phyloP scores from a whole-genome alignment of 2,329 filamentous ascomycete species.

The Myriangium duriaei region DNA sequence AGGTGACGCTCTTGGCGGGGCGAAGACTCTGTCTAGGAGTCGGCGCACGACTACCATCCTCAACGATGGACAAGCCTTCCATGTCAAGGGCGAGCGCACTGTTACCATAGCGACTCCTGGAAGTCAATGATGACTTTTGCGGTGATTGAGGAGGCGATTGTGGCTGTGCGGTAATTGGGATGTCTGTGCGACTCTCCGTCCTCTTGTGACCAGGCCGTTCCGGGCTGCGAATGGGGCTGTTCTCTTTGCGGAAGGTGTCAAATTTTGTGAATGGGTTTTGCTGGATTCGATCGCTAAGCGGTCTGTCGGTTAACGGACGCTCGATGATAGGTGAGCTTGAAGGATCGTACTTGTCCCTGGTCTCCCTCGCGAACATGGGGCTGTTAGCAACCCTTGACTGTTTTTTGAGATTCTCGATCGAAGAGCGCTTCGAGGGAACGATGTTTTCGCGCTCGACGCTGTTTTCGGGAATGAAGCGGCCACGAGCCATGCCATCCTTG shows the following conservation, averaged over 20 bases:
- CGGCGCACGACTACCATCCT: slow-evolving; percentile 48
- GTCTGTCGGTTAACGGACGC: slow-evolving; percentile 58
- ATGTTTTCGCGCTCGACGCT: slow-evolving; percentile 29
- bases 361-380: slow-evolving; percentile 88
- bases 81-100: slow-evolving; percentile 53
- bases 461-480: slow-evolving; percentile 58
- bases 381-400: slow-evolving; percentile 96
- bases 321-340: slow-evolving; percentile 65
- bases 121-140: slow-evolving; percentile 77
- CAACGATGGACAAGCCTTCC: slow-evolving; percentile 47
- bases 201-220: slow-evolving; percentile 25
- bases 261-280: slow-evolving; percentile 55
- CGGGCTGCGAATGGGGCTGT: slow-evolving; percentile 20
- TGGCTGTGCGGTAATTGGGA: slow-evolving; percentile 18
- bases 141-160: slow-evolving; percentile 60
- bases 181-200: slow-evolving; percentile 42
- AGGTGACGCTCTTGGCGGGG: slow-evolving; percentile 93
- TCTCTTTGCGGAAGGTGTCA: slow-evolving; percentile 32
- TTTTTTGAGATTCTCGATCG: slow-evolving; percentile 88
- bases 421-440: slow-evolving; percentile 64
- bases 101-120: slow-evolving; percentile 44
- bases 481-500: slow-evolving; percentile 47
- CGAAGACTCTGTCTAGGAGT: slow-evolving; percentile 60
- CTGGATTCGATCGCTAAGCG: slow-evolving; percentile 49
- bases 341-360: slow-evolving; percentile 86